Base-by-base conservation (phyloP, 2,329 filamentous ascomycete genomes). In the Orbilia blumenaviensis region DNA sequence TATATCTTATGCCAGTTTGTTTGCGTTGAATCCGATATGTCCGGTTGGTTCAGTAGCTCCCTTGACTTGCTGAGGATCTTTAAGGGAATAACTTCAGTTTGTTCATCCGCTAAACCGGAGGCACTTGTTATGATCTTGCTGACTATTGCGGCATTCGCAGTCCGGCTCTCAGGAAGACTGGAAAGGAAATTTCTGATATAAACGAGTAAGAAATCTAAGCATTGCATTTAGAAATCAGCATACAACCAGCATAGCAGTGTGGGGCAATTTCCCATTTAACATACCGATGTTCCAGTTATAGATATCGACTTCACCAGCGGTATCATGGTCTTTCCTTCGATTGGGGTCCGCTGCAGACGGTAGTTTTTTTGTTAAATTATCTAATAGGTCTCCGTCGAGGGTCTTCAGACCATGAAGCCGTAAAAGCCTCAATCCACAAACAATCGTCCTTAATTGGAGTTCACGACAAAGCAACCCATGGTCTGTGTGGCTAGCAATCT, bases 251-350 rank as follows among this genome's bases (percentile, higher is more conserved):
- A 36, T n/a, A n/a, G 42, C 32, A 41, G 2, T 34, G 0, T 16
- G 16, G n/a, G n/a, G 7, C 27, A 34, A 54, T 12, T 14, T 21
- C 21, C 2, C 14, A 6, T 23, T 16, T 9, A 36, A 10, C 61
- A 58, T 72, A 72, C 66, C 66, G 12, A 77, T 77, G 54, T 77
- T 77, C 73, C 73, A 77, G 34, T 77, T 77, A 60, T 77, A 71
- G 8, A 66, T 58, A 27, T 72, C 73, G 14, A 56, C 36, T 32
- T 72, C 73, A 7, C 42, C 61, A 4, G 52, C 52, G 7, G 54
- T 23, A n/a, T 72, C 73, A 2, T 12, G 5, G 0, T 61, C 72
- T 50, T 76, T 76, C 16, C 60, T 61, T 27, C 60, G 34, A 32
- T 72, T 72, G n/a, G 66, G 73, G n/a, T 77, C 73, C 38, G 67